Conservation (phyloP, 2,329 filamentous ascomycete genomes). For the Fusarium circinatum region DNA sequence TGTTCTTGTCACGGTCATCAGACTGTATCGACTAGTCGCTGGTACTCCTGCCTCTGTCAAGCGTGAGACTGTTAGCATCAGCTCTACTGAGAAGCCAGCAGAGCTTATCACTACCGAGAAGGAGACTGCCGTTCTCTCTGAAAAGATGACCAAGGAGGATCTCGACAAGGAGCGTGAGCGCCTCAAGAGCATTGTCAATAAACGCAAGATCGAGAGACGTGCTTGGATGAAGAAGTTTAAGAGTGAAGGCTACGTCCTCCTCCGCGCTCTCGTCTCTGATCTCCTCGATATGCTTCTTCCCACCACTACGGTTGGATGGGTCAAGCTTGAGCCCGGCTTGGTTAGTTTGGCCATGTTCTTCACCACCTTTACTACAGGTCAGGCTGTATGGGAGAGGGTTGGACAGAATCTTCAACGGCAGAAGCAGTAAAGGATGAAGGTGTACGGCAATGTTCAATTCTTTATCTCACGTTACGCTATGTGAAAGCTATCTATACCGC, state of each 20-base stretch:
- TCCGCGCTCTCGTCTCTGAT: conserved; percentile 65
- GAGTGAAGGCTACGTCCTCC: conserved; percentile 49
- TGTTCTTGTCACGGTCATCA: conserved; percentile 55
- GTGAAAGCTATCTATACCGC: background rate
- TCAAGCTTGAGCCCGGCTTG: conserved; percentile 59
- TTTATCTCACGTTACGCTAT: conserved; percentile 5
- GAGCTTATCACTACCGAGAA: conserved; percentile 29
- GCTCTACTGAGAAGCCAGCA: conserved; percentile 37
- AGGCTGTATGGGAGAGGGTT: conserved; percentile 69
- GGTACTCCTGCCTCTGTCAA: conserved; percentile 49
- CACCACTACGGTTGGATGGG: conserved; percentile 68
- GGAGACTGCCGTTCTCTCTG: conserved; percentile 27
- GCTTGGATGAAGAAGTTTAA: conserved; percentile 45
- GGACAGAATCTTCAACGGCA: conserved; percentile 40
- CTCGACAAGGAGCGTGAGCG: conserved; percentile 49
- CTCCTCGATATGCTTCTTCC: conserved; percentile 72
- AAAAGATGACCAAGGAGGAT: conserved; percentile 34
- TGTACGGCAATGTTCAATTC: background rate
- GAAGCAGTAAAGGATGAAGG: conserved; percentile 6
- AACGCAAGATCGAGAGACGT: conserved; percentile 48
- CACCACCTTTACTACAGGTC: conserved; percentile 69
- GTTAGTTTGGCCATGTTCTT: conserved; percentile 69
- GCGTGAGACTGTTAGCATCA: conserved; percentile 45
- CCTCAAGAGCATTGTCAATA: conserved; percentile 48
- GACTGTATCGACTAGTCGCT: conserved; percentile 52